These are phyloP conservation scores for Pseudopyricularia cyperi DNA, from an alignment of 2,329 filamentous ascomycete species.

Conservation along the genomic window DNA sequence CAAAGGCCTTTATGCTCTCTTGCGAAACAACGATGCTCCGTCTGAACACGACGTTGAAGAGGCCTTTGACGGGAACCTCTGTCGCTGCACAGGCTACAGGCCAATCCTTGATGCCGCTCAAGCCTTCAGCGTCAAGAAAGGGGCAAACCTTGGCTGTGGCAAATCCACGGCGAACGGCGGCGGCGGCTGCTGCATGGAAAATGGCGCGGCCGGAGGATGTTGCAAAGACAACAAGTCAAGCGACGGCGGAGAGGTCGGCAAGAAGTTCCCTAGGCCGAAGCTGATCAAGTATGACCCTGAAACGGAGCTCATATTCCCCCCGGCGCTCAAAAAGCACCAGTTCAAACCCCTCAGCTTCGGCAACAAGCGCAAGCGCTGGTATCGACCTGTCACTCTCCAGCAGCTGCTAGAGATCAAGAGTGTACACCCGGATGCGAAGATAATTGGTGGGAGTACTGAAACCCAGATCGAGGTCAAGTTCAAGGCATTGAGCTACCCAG, in stretches of 20 bases:
- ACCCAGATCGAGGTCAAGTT: constrained; percentile 99
- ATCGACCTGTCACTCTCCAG: constrained; percentile 70
- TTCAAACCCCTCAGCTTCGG: constrained; percentile 77
- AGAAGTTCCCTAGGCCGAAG: constrained; percentile 69
- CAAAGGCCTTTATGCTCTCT: constrained; percentile 60
- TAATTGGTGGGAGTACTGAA: constrained; percentile 92
- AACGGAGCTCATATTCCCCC: constrained; percentile 91
- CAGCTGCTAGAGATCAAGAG: constrained; percentile 89
- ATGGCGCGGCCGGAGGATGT: constrained; percentile 56
- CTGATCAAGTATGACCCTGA: constrained; percentile 93
- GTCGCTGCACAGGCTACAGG: constrained; percentile 87
- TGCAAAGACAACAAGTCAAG: constrained; percentile 40
- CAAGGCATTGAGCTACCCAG: constrained; percentile 81
- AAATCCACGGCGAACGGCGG: constrained; percentile 36
- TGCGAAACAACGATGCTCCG: constrained; percentile 71
- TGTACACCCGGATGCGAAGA: constrained; percentile 72
- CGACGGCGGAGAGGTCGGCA: constrained; percentile 41
- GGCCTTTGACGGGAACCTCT: constrained; percentile 93
- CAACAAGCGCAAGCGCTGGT: constrained; percentile 92
- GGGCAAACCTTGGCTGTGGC: constrained; percentile 28
- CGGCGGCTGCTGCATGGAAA: constrained; percentile 61
- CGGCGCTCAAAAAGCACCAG: constrained; percentile 68
- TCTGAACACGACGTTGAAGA: constrained; percentile 80
- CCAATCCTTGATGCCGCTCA: constrained; percentile 91
- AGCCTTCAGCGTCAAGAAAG: constrained; percentile 54